phyloP scores from a whole-genome alignment of 345 rosid species.

The Brassica nigra region DNA sequence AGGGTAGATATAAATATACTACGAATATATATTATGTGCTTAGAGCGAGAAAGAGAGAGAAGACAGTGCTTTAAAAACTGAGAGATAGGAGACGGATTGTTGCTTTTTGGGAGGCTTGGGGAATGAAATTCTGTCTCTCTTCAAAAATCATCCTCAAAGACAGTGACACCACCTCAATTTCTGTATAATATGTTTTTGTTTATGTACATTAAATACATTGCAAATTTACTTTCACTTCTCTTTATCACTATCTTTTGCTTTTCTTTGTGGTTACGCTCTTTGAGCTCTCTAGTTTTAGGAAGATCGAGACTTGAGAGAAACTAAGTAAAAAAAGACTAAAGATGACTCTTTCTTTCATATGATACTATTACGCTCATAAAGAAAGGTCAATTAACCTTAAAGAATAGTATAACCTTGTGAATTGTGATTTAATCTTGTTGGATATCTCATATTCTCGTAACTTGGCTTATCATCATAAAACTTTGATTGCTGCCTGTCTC shows the following conservation, averaged over 20 bases:
- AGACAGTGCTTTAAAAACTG: conserved; percentile 50
- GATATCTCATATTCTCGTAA: not conserved
- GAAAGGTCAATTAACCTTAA: not conserved
- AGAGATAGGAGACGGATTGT: conserved; percentile 62
- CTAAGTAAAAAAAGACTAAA: not conserved
- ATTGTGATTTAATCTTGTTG: not conserved
- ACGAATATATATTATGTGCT: not conserved
- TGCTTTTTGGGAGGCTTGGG: conserved; percentile 59
- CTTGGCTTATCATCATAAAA: not conserved
- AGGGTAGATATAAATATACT: not conserved
- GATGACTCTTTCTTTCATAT: conserved; percentile 7
- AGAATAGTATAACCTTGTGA: not conserved
- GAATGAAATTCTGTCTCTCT: conserved; percentile 80
- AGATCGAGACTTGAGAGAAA: conserved; percentile 27
- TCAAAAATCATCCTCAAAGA: conserved; percentile 61
- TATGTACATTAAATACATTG: conserved; percentile 2
- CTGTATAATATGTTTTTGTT: conserved; percentile 33
- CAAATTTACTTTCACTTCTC: conserved; percentile 28
- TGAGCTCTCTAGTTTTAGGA: conserved; percentile 23
- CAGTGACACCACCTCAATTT: conserved; percentile 32
- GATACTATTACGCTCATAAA: conserved; percentile 14
- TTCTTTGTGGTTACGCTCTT: conserved; percentile 36
- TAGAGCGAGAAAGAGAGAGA: conserved; percentile 19
- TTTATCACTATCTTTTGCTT: conserved; percentile 35
- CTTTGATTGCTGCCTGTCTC: conserved; percentile 7